phyloP scores from a whole-genome alignment of 179 eudicot species.

The Amaranthus tricolor region DNA sequence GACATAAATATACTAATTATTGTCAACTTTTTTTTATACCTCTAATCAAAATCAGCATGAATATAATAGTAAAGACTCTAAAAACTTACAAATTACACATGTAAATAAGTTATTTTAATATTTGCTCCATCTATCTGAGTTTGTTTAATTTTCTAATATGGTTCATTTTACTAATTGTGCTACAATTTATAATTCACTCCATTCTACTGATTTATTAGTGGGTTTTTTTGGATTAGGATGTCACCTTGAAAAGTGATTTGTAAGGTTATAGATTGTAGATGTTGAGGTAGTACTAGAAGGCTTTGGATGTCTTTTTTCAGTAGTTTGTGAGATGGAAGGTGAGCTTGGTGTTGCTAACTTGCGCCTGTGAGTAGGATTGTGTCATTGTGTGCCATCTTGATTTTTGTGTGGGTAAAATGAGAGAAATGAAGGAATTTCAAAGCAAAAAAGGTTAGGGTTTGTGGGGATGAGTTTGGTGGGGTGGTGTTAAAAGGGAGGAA shows the following conservation, averaged over 20 bases:
- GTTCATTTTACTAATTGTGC: too few species aligned
- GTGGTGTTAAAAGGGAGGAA: not conserved
- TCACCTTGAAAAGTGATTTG: conserved; percentile 57
- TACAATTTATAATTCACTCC: too few species aligned
- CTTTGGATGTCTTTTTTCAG: conserved; percentile 31
- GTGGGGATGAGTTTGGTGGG: not conserved
- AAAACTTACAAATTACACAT: too few species aligned
- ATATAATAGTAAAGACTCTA: too few species aligned
- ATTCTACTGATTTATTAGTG: conserved; percentile 2
- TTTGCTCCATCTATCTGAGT: too few species aligned
- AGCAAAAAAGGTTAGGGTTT: conserved; percentile 11
- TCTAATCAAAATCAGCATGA: too few species aligned
- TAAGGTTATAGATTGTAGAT: conserved; percentile 45
- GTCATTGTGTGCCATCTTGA: conserved; percentile 39
- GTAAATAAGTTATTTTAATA: too few species aligned
- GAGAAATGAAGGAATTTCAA: conserved; percentile 6
- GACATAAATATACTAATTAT: too few species aligned
- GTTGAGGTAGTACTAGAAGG: conserved; percentile 28
- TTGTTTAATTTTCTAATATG: too few species aligned
- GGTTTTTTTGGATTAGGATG: conserved; percentile 30
- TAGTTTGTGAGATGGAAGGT: conserved; percentile 28
- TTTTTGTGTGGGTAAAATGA: conserved; percentile 13
- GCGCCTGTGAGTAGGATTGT: conserved; percentile 45
- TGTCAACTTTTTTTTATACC: too few species aligned
- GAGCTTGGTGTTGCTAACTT: conserved; percentile 39